These are phyloP conservation scores for Suillus ampliporus DNA, from an alignment of 768 basidiomycete genomes.

Conservation along the genomic window DNA sequence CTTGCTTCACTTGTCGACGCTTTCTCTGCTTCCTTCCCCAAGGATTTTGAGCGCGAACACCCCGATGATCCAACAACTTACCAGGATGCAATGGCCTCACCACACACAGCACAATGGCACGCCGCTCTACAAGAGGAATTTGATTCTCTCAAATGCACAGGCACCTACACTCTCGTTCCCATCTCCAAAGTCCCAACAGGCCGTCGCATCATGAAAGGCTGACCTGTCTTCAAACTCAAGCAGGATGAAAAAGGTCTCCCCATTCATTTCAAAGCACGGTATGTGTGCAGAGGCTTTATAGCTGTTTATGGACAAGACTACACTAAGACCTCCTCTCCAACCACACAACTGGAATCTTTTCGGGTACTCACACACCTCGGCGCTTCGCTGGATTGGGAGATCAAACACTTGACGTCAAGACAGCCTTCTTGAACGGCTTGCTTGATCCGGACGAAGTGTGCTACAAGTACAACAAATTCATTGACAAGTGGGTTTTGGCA, in stretches of 20 bases:
- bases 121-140: slow-evolving; percentile 16
- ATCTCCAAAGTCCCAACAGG: slow-evolving; percentile 23
- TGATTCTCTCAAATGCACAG: slow-evolving; percentile 3
- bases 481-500: slow-evolving; percentile 62
- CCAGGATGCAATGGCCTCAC: slow-evolving; percentile 23
- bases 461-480: slow-evolving; percentile 72
- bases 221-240: slow-evolving; percentile 37
- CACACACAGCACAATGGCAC: slow-evolving; percentile 27
- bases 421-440: slow-evolving; percentile 43
- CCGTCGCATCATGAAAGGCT: slow-evolving; percentile 25
- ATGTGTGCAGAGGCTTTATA: slow-evolving; percentile 48
- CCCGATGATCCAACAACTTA: slow-evolving; percentile 23
- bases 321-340: slow-evolving; percentile 46
- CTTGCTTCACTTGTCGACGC: no score
- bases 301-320: slow-evolving; percentile 49
- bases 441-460: slow-evolving; percentile 34
- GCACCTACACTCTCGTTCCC: slow-evolving; percentile 10
- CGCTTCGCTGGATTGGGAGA: slow-evolving; percentile 38
- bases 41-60: slow-evolving; percentile 1
- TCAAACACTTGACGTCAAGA: slow-evolving; percentile 47
- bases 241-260: slow-evolving; percentile 27
- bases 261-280: slow-evolving; percentile 40
- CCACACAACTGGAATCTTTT: slow-evolving; percentile 45
- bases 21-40: no score
- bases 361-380: slow-evolving; percentile 42